Evolutionary conservation across 352 stramenopile species (phyloP).

Genomic region (Phytophthora sp.): DNA sequence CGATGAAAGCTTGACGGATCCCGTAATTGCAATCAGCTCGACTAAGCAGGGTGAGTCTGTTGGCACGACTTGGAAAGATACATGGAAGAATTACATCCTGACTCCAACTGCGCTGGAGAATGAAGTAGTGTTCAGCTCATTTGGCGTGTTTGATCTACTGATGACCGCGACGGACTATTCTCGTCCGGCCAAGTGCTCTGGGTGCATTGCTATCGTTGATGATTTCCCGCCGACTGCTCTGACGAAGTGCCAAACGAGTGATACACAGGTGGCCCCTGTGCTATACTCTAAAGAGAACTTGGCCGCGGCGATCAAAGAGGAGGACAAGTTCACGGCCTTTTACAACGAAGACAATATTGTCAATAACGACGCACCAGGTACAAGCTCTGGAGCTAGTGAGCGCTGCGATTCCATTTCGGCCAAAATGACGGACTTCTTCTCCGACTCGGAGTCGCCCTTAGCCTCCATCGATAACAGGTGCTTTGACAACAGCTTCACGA

Average conservation of each 20-base stretch:
- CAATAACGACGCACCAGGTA: constrained; percentile 13
- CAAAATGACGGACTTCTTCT: constrained; percentile 21
- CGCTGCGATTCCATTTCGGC: constrained; percentile 5
- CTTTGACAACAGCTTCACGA: constrained; percentile 9
- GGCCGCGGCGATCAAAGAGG: constrained; percentile 4
- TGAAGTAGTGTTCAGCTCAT: constrained; percentile 23
- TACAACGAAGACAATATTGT: constrained; percentile 13
- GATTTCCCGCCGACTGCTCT: constrained; percentile 5
- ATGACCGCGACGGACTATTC: constrained; percentile 35
- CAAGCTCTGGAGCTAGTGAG: constrained; percentile 6
- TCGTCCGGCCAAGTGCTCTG: constrained; percentile 11
- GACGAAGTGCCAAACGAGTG: constrained; percentile 2
- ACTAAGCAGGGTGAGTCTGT: constrained; percentile 1
- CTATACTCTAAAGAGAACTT: constrained; percentile 9
- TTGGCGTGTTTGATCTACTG: constrained; percentile 31
- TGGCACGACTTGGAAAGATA: background rate
- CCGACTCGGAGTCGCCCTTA: background rate
- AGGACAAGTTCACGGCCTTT: constrained; percentile 20
- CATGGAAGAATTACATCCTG: constrained; percentile 10
- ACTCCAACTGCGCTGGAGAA: constrained; percentile 14
- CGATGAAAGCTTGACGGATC: background rate
- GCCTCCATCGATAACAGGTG: constrained; percentile 2
- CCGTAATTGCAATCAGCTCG: constrained; percentile 13
- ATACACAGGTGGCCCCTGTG: background rate
- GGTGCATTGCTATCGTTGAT: constrained; percentile 37